A percentile compares a stretch with the other conserved stretches of the same genome.
Conservation (phyloP, 805 yeast species). For the Wickerhamiella musiphila region DNA sequence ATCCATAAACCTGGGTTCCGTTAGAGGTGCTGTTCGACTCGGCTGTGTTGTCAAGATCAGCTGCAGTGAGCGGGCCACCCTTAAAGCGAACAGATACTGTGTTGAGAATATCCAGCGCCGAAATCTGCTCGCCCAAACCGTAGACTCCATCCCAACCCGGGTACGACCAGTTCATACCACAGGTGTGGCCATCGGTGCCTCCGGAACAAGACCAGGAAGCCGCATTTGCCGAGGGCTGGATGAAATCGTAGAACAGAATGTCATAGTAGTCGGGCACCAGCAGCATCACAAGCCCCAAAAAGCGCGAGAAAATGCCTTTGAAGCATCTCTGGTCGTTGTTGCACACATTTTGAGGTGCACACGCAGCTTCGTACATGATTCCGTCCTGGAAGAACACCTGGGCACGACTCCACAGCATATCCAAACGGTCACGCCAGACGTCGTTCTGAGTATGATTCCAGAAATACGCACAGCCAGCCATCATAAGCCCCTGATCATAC, state of each 20-base stretch:
- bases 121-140: slow-evolving; percentile 85
- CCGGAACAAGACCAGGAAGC: slow-evolving; percentile 78
- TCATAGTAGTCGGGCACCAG: slow-evolving; percentile 38
- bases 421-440: slow-evolving; percentile 49
- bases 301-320: slow-evolving; percentile 66
- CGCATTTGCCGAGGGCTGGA: slow-evolving; percentile 39
- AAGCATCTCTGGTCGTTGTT: slow-evolving; percentile 83
- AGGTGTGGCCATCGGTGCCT: slow-evolving; percentile 73
- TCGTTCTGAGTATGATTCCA: slow-evolving; percentile 54
- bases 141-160: slow-evolving; percentile 52
- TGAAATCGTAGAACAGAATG: slow-evolving; percentile 26
- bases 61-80: slow-evolving; percentile 15
- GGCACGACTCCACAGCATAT: slow-evolving; percentile 35
- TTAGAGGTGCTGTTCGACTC: slow-evolving; percentile 1
- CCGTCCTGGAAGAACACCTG: slow-evolving; percentile 32
- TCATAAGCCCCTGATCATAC: slow-evolving; percentile 65
- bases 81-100: slow-evolving; percentile 9
- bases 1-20: slow-evolving; percentile 14
- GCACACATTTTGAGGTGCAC: slow-evolving; percentile 50
- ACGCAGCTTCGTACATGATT: slow-evolving; percentile 68
- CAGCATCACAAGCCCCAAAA: slow-evolving; percentile 55
- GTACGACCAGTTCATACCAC: slow-evolving; percentile 66
- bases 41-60: slow-evolving; percentile 7
- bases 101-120: slow-evolving; percentile 51
- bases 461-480: slow-evolving; percentile 67